These are phyloP conservation scores for Cymbidium sinense DNA, from an alignment of 106 monocot species.

Conservation along the genomic window DNA sequence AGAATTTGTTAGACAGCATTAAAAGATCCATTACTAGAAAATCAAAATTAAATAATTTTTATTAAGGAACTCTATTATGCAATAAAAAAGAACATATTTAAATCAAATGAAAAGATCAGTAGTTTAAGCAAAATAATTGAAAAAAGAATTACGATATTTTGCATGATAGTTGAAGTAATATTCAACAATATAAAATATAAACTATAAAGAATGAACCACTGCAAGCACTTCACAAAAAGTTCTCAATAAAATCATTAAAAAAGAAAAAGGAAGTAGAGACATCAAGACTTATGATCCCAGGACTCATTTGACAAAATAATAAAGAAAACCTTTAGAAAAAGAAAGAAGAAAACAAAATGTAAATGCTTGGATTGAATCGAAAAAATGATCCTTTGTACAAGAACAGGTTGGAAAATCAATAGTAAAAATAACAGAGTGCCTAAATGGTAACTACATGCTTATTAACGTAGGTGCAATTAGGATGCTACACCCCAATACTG, in stretches of 20 bases:
- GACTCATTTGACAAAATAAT: no score
- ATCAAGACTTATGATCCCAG: no score
- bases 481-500: no score
- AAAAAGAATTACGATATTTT: background rate
- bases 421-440: no score
- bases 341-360: no score
- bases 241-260: background rate
- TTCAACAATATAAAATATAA: background rate
- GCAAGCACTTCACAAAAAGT: background rate
- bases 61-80: background rate
- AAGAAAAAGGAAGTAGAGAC: background rate
- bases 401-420: no score
- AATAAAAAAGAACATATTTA: background rate
- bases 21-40: background rate
- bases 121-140: background rate
- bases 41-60: background rate
- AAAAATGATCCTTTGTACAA: no score
- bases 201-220: background rate
- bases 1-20: background rate
- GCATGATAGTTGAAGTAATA: background rate
- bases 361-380: no score
- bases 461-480: no score
- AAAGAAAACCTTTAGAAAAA: no score
- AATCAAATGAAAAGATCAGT: background rate
- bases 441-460: no score